A percentile compares a stretch with the other conserved stretches of the same genome.
Evolutionary conservation across 2,329 filamentous ascomycete species (phyloP).

Genomic region (Aurifilum marmelostoma): DNA sequence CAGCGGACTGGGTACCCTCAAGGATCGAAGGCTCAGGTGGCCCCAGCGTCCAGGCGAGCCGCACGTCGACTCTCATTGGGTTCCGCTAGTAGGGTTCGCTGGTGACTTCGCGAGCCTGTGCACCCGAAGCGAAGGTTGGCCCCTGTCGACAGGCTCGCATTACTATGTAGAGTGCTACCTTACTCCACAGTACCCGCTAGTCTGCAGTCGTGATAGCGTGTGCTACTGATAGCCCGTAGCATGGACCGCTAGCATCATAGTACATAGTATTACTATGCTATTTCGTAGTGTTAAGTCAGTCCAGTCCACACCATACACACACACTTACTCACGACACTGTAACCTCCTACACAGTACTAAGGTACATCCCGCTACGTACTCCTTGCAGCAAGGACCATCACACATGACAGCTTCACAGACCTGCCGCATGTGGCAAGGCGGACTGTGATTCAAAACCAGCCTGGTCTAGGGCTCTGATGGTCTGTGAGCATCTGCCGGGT

Average conservation of each 20-base stretch:
- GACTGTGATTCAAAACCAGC: not conserved
- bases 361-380: not conserved
- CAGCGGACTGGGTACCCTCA: slow-evolving; percentile 5
- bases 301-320: not conserved
- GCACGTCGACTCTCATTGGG: slow-evolving; percentile 10
- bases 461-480: not conserved
- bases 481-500: not conserved
- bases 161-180: not conserved
- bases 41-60: not conserved
- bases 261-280: too few species aligned
- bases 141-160: slow-evolving; percentile 1
- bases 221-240: not conserved
- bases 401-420: not conserved
- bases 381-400: not conserved
- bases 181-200: not conserved
- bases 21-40: slow-evolving; percentile 3
- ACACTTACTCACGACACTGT: not conserved
- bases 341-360: not conserved
- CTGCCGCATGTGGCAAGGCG: not conserved
- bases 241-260: not conserved
- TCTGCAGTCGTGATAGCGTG: not conserved
- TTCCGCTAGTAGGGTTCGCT: slow-evolving; percentile 12
- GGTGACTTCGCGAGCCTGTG: not conserved
- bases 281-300: not conserved
- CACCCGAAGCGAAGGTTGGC: not conserved